Evolutionary conservation across 805 yeast species (phyloP), one percentile per base, ranked within the genome.

Genomic region (Dipodascopsis uninucleata): DNA sequence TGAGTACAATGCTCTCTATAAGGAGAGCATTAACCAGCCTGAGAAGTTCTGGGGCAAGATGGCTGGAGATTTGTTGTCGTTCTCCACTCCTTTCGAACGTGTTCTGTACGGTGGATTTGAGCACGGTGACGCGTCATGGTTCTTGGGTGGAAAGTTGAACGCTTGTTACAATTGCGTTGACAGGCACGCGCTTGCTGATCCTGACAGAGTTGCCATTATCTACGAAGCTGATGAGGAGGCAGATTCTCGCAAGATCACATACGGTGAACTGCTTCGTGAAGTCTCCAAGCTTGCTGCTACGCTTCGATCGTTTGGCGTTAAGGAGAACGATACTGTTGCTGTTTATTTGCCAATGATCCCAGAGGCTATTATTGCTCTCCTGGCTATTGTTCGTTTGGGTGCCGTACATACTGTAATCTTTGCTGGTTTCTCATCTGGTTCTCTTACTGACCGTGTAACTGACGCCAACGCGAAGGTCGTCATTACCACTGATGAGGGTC

Each of bases 311-410:
- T 80, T 88, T 77, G 98, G 98, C 45, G 90, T 90, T 57, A 71
- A 75, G 58, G 85, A 86, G 68, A 98, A 98, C 62, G 98, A 90
- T 63, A 85, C 95, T 22, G 97, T 90, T 47, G 97, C 97, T 39
- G 85, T 90, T 47, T 90, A 90, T 69, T 71, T 90, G 64, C 98
- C 98, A 62, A 90, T 93, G 98, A 89, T 89, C 51, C 95, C 97
- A 39, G 96, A 89, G 70, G 96, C 97, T 17, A 72, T 93, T 51
- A 79, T 93, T 45, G 84, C 98, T n/a, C 78, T 90, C 77, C 74
- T 90, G 61, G 98, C 98, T 36, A 81, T 88, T 61, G 85, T 81
- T 28, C 81, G 98, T 71, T 71, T 90, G 46, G 98, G 98, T 64
- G 98, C 98, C 26, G 72, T 90, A 42, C 98, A 90, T 69, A 85